phyloP scores from a whole-genome alignment of 495 filamentous ascomycete genomes.

The Darksidea phi region DNA sequence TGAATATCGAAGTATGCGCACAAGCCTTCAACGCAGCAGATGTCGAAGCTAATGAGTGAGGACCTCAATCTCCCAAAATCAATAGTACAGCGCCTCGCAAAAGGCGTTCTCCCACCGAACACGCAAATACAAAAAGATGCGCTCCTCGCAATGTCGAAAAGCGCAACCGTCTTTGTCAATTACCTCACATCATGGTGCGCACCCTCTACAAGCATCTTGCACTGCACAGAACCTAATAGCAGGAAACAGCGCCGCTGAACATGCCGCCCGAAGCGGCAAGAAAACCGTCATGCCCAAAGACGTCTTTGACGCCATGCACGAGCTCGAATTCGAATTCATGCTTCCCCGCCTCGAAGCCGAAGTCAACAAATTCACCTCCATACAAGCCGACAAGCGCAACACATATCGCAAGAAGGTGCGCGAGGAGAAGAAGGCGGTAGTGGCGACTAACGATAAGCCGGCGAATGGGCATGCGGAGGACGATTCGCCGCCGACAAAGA shows the following conservation, averaged over 20 bases:
- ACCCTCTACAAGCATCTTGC: not conserved
- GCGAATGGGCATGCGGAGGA: slow-evolving; percentile 29
- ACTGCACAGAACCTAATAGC: not conserved
- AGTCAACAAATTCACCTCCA: slow-evolving; percentile 60
- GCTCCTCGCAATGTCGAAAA: slow-evolving; percentile 84
- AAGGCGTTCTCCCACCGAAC: slow-evolving; percentile 94
- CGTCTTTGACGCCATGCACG: slow-evolving; percentile 76
- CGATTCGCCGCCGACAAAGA: slow-evolving; percentile 38
- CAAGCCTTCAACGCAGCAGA: not conserved
- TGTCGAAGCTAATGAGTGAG: slow-evolving; percentile 47
- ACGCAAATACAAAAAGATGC: slow-evolving; percentile 94
- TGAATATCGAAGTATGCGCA: slow-evolving; percentile 42
- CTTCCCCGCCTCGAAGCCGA: slow-evolving; percentile 61
- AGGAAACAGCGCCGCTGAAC: slow-evolving; percentile 69
- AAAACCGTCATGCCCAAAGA: slow-evolving; percentile 85
- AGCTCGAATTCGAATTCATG: slow-evolving; percentile 81
- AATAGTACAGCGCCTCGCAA: slow-evolving; percentile 89
- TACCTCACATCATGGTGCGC: slow-evolving; percentile 81
- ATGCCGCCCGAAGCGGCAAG: slow-evolving; percentile 61
- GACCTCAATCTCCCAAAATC: slow-evolving; percentile 90
- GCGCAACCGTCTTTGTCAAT: slow-evolving; percentile 90
- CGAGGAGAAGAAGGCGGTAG: slow-evolving; percentile 44
- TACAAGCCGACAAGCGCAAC: slow-evolving; percentile 65
- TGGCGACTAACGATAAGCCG: slow-evolving; percentile 1
- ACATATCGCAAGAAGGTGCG: slow-evolving; percentile 55